Evolutionary conservation across 805 yeast genomes (phyloP).

Genomic region (Lachancea fermentati): DNA sequence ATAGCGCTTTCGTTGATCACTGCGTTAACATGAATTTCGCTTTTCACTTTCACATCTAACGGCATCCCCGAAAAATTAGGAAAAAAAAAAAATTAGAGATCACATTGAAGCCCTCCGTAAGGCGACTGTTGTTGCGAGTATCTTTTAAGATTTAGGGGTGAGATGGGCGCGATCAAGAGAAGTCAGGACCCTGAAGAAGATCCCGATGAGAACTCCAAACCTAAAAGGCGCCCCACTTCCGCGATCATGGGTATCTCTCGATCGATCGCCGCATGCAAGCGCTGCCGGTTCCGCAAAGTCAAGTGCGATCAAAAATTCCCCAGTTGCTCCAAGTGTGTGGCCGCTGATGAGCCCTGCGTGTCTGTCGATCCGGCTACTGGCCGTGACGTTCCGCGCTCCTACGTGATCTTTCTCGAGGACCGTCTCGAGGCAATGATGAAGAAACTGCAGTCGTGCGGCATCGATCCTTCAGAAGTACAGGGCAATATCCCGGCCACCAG

Average conservation of each 20-base stretch:
- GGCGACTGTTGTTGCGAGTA: too few relatives aligned
- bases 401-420: constrained; percentile 66
- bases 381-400: constrained; percentile 76
- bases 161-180: constrained; percentile 3
- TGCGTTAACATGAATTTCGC: too few relatives aligned
- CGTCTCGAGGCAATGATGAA: constrained; percentile 52
- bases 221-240: constrained; percentile 15
- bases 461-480: constrained; percentile 28
- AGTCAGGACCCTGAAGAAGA: constrained; percentile 1
- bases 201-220: background rate
- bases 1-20: too few relatives aligned
- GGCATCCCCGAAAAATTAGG: too few relatives aligned
- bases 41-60: too few relatives aligned
- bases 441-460: constrained; percentile 40
- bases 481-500: constrained; percentile 27
- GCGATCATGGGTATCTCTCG: constrained; percentile 45
- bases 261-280: constrained; percentile 76
- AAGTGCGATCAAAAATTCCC: constrained; percentile 59
- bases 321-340: constrained; percentile 48
- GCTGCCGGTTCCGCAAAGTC: constrained; percentile 68
- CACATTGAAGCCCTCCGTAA: too few relatives aligned
- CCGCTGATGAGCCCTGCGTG: constrained; percentile 67
- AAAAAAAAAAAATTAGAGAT: too few relatives aligned
- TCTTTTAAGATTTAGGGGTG: too few relatives aligned
- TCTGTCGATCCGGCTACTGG: constrained; percentile 88